A percentile compares a stretch with the other conserved stretches of the same genome.
These are phyloP conservation scores for Candida quercuum DNA, from an alignment of 805 yeast species.

Conservation along the genomic window DNA sequence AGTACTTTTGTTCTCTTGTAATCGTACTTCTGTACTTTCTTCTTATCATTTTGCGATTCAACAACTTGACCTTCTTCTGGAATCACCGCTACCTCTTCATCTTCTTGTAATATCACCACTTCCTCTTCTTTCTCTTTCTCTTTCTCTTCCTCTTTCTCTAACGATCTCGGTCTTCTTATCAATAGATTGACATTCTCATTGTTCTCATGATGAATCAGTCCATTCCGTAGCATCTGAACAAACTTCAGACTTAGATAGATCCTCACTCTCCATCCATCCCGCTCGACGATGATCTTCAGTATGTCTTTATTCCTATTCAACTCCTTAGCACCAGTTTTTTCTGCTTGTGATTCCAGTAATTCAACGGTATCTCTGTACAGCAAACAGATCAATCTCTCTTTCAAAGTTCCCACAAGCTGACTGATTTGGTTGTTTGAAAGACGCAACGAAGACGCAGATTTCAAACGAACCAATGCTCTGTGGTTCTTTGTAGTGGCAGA, in stretches of 20 bases:
- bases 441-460: conserved; percentile 10
- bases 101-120: conserved; percentile 5
- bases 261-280: conserved; percentile 16
- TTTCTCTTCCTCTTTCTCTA: not conserved
- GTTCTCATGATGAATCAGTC: not conserved
- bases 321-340: not conserved
- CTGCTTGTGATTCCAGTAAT: conserved; percentile 4
- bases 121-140: not conserved
- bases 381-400: conserved; percentile 9
- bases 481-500: conserved; percentile 15
- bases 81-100: conserved; percentile 10
- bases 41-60: conserved; percentile 7
- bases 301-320: conserved; percentile 6
- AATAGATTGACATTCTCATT: conserved; percentile 4
- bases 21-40: conserved; percentile 14
- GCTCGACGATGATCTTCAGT: conserved; percentile 7
- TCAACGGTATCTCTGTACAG: conserved; percentile 13
- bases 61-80: conserved; percentile 16
- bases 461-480: conserved; percentile 13
- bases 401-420: conserved; percentile 10
- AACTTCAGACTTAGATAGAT: conserved; percentile 8
- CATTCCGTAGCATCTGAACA: conserved; percentile 4
- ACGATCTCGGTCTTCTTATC: conserved; percentile 11
- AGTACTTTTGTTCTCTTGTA: conserved; percentile 12
- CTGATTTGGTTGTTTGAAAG: conserved; percentile 18